phyloP scores from a whole-genome alignment of 2,329 filamentous ascomycete genomes.

The Myotisia sp. region DNA sequence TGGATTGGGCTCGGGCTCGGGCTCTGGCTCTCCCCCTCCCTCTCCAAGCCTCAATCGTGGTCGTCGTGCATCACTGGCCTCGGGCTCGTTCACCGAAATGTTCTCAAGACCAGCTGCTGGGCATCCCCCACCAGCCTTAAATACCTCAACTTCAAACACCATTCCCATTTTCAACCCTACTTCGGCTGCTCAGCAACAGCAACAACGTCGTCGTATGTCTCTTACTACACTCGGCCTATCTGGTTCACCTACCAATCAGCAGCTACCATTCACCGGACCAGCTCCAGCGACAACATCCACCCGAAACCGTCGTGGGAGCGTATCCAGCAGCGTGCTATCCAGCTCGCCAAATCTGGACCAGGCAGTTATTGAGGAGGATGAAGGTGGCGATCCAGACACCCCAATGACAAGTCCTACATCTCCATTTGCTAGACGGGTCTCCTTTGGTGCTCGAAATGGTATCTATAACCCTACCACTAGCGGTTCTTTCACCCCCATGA shows the following conservation, averaged over 20 bases:
- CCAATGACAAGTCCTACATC: conserved; percentile 50
- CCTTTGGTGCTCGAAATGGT: conserved; percentile 61
- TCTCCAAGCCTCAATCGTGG: conserved; percentile 22
- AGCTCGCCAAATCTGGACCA: conserved; percentile 29
- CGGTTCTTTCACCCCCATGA: no score
- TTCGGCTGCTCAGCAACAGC: conserved; percentile 34
- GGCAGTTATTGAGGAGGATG: conserved; percentile 47
- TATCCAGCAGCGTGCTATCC: conserved; percentile 47
- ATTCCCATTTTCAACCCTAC: conserved; percentile 27
- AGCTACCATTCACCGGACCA: conserved; percentile 26
- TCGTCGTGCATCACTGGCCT: conserved; percentile 34
- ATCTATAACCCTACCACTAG: no score
- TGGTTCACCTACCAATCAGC: conserved; percentile 49
- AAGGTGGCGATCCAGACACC: conserved; percentile 48
- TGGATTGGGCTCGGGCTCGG: no score
- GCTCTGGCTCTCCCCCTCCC: conserved; percentile 24
- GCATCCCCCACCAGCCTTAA: conserved; percentile 32
- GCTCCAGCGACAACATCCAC: conserved; percentile 30
- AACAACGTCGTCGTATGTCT: conserved; percentile 46
- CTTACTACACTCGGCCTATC: conserved; percentile 62
- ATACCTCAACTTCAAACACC: conserved; percentile 37
- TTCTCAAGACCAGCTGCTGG: conserved; percentile 20
- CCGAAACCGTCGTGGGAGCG: conserved; percentile 44
- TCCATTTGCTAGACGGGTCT: conserved; percentile 64
- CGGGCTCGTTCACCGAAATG: conserved; percentile 28